Percentiles rank a stretch among this genome's conserved stretches.
Conservation (phyloP, 176 grass and related monocot genomes). For the Carex cristatella region DNA sequence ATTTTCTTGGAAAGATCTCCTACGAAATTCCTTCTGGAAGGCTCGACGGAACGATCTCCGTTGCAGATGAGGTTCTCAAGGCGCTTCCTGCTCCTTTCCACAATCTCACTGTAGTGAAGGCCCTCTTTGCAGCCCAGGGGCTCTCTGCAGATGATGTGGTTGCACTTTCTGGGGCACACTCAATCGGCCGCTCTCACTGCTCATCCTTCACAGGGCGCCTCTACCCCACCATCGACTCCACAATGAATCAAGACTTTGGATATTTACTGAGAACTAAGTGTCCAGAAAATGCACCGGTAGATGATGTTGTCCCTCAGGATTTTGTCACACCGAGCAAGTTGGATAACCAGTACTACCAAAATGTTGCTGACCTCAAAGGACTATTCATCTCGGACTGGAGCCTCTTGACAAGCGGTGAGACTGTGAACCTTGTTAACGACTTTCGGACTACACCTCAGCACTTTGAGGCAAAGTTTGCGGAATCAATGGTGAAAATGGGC, state of each 20-base stretch:
- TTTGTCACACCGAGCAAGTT: conserved; percentile 13
- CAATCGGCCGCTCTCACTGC: conserved; percentile 31
- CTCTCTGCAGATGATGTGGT: conserved; percentile 21
- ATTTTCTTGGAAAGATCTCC: conserved; percentile 13
- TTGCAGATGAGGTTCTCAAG: neutral
- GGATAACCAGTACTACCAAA: conserved; percentile 46
- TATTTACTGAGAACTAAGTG: neutral
- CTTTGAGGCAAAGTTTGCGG: conserved; percentile 28
- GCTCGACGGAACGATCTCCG: neutral
- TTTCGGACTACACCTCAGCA: conserved; percentile 10
- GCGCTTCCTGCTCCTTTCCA: conserved; percentile 7
- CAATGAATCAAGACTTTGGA: conserved; percentile 15
- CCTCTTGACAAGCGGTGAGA: conserved; percentile 23
- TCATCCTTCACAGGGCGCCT: conserved; percentile 19
- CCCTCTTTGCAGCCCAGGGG: conserved; percentile 15
- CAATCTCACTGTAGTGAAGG: neutral
- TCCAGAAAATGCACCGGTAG: neutral
- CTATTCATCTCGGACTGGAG: conserved; percentile 40
- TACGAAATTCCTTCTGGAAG: conserved; percentile 7
- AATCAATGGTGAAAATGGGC: conserved; percentile 42
- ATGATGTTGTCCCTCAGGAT: conserved; percentile 24
- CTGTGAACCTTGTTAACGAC: conserved; percentile 2
- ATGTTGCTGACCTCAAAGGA: conserved; percentile 25
- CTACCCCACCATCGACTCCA: conserved; percentile 10
- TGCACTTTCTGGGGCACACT: conserved; percentile 30